Percentiles rank a stretch among this genome's conserved stretches.
Conservation (phyloP, 495 filamentous ascomycete genomes). For the Penicillium egyptiacum region DNA sequence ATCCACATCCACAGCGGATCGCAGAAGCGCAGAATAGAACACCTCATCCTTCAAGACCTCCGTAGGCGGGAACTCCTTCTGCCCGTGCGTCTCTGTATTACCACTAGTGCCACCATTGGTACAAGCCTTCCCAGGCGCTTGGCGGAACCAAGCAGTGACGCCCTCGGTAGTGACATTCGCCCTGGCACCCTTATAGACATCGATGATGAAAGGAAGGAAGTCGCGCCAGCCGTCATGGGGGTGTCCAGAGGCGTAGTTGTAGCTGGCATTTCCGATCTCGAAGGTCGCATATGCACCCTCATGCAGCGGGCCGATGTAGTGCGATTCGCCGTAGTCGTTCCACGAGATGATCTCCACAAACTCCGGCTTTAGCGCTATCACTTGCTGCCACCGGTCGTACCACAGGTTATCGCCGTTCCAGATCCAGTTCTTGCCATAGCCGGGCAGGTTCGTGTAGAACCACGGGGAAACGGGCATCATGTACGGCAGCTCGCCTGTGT, state of each 20-base stretch:
- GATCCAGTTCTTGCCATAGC: constrained; percentile 73
- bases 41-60: constrained; percentile 29
- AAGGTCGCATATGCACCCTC: constrained; percentile 27
- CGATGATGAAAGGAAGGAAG: constrained; percentile 64
- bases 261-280: constrained; percentile 52
- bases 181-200: constrained; percentile 57
- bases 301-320: constrained; percentile 65
- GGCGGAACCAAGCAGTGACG: constrained; percentile 57
- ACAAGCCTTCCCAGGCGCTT: constrained; percentile 28
- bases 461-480: constrained; percentile 81
- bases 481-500: constrained; percentile 56
- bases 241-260: constrained; percentile 48
- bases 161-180: constrained; percentile 26
- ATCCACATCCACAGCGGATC: constrained; percentile 22
- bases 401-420: constrained; percentile 70
- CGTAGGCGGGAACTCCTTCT: constrained; percentile 17
- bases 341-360: constrained; percentile 61
- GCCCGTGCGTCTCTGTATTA: constrained; percentile 29
- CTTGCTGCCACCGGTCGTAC: constrained; percentile 72
- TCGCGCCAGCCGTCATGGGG: constrained; percentile 57
- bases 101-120: constrained; percentile 34
- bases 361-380: constrained; percentile 60
- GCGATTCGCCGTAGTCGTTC: constrained; percentile 78
- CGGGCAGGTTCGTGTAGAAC: constrained; percentile 71
- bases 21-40: constrained; percentile 32